Conservation (phyloP, 1,139 yeast species). For the Yarrowia galli region DNA sequence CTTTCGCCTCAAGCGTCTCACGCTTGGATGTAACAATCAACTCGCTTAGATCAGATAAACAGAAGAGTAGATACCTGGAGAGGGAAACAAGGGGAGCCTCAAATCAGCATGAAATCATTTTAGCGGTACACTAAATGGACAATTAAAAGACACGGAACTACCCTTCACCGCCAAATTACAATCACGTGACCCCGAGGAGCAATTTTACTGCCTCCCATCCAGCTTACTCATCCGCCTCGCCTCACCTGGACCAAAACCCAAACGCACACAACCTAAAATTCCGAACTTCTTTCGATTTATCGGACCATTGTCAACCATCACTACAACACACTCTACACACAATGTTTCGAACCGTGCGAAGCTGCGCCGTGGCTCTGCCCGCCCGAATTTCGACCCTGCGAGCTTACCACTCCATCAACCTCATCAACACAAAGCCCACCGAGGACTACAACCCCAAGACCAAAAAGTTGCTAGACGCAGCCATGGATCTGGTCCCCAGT, state of each 20-base stretch:
- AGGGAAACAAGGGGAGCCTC: no score
- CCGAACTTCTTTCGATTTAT: constrained; percentile 16
- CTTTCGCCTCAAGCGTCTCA: no score
- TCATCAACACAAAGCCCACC: constrained; percentile 38
- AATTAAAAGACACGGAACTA: no score
- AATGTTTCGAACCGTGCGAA: constrained; percentile 27
- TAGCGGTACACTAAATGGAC: no score
- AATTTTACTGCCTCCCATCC: neutral
- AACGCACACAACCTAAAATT: constrained; percentile 1
- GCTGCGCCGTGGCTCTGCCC: constrained; percentile 3
- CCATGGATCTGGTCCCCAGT: constrained; percentile 65
- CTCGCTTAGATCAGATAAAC: no score
- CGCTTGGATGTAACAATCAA: no score
- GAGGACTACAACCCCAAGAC: constrained; percentile 38
- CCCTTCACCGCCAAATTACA: no score
- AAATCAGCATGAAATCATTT: neutral
- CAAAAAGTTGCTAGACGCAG: constrained; percentile 45
- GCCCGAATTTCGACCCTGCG: neutral
- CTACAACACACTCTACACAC: neutral
- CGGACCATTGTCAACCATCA: constrained; percentile 3
- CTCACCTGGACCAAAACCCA: neutral
- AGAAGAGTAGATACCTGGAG: neutral
- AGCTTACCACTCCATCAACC: constrained; percentile 35
- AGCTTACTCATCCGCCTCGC: constrained; percentile 17
- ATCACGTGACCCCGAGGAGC: neutral